Evolutionary conservation across 129 eudicot genomes (phyloP).

Genomic region (Tagetes erecta): DNA sequence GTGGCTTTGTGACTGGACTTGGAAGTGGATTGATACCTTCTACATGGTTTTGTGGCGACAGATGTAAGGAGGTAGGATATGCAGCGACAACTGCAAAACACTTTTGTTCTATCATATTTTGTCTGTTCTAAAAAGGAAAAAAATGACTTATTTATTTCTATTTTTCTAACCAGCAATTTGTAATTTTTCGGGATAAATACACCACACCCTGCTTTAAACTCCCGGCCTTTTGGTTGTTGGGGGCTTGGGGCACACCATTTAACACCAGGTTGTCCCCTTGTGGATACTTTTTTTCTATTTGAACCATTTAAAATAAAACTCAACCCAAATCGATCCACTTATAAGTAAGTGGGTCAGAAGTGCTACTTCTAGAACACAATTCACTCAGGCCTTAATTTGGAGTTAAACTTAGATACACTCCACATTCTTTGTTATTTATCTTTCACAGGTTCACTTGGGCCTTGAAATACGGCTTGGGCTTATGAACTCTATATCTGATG

Average conservation of each 20-base stretch:
- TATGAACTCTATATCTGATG: slow-evolving; percentile 54
- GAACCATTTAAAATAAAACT: slow-evolving; percentile 1
- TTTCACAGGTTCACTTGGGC: slow-evolving; percentile 66
- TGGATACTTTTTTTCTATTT: neutral
- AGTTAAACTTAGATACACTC: slow-evolving; percentile 6
- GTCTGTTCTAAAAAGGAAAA: too few relatives aligned
- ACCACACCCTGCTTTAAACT: too few relatives aligned
- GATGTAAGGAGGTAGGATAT: slow-evolving; percentile 65
- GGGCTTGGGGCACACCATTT: neutral
- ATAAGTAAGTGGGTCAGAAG: neutral
- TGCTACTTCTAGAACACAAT: neutral
- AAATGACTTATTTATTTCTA: too few relatives aligned
- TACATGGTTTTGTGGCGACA: slow-evolving; percentile 76
- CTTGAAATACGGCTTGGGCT: slow-evolving; percentile 70
- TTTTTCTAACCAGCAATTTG: too few relatives aligned
- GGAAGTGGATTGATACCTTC: slow-evolving; percentile 38
- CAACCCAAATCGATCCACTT: neutral
- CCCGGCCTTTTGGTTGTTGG: too few relatives aligned
- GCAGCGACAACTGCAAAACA: neutral
- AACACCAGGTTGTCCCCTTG: neutral
- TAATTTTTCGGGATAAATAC: too few relatives aligned
- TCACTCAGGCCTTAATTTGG: neutral
- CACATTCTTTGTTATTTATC: slow-evolving; percentile 1
- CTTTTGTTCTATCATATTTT: too few relatives aligned
- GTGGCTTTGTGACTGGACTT: slow-evolving; percentile 41